phyloP scores from a whole-genome alignment of 2,329 filamentous ascomycete genomes.

The Cercospora zeae-maydis region DNA sequence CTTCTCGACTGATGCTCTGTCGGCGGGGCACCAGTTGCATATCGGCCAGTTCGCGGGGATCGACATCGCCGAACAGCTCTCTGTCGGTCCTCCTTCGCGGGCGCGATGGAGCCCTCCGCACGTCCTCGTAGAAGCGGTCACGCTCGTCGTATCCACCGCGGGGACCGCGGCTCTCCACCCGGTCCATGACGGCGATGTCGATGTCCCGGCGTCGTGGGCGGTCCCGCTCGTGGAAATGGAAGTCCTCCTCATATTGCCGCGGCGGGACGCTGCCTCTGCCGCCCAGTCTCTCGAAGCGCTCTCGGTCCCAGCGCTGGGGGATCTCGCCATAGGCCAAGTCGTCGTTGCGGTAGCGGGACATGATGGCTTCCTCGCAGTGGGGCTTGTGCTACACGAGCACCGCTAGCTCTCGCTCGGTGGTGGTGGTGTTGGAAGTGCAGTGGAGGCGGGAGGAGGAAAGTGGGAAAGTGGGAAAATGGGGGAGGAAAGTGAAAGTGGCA shows the following conservation, averaged over 20 bases:
- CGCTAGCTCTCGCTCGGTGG: background rate
- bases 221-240: constrained; percentile 40
- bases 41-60: constrained; percentile 46
- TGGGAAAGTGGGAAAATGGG: background rate
- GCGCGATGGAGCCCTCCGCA: constrained; percentile 40
- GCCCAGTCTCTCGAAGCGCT: constrained; percentile 49
- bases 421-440: background rate
- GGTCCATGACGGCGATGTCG: constrained; percentile 43
- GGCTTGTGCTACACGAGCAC: background rate
- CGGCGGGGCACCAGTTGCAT: constrained; percentile 54
- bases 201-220: constrained; percentile 42
- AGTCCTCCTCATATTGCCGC: constrained; percentile 42
- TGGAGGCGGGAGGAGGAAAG: background rate
- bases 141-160: constrained; percentile 49
- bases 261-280: constrained; percentile 27
- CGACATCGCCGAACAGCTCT: constrained; percentile 48
- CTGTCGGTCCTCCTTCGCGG: constrained; percentile 38
- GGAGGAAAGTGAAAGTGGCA: background rate
- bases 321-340: constrained; percentile 45
- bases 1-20: constrained; percentile 50
- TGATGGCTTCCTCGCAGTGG: constrained; percentile 12
- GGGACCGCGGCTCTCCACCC: constrained; percentile 35
- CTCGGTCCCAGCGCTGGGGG: constrained; percentile 50
- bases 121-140: constrained; percentile 53
- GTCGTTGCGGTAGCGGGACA: constrained; percentile 36